A percentile compares a stretch with the other conserved stretches of the same genome.
Evolutionary conservation across 73 alveolate species (phyloP).

Genomic region (Paramecium sonneborni): DNA sequence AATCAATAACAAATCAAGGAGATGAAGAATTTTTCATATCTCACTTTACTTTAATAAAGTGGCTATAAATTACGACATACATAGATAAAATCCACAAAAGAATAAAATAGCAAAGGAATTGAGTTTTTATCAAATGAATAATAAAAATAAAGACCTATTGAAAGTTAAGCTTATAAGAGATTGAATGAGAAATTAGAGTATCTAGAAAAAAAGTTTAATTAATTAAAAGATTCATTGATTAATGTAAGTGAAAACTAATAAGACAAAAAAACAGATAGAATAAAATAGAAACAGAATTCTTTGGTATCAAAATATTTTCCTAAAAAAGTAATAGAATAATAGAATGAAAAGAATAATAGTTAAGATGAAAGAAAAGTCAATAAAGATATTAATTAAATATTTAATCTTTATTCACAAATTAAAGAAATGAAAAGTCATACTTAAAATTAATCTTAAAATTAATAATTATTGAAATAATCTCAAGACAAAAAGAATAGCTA

Average conservation of each 20-base stretch:
- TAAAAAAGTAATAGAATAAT: neutral
- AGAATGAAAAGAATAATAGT: neutral
- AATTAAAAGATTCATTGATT: neutral
- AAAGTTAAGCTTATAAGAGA: neutral
- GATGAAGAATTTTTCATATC: neutral
- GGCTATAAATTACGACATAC: neutral
- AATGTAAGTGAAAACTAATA: neutral
- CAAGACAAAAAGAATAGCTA: neutral
- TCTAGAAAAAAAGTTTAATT: neutral
- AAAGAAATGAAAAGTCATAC: neutral
- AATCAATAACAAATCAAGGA: neutral
- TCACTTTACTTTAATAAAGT: neutral
- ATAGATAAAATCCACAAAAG: neutral
- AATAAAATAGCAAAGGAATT: neutral
- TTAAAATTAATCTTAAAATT: neutral
- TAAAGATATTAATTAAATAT: neutral
- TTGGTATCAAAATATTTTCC: neutral
- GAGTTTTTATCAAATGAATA: neutral
- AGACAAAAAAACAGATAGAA: constrained; percentile 7
- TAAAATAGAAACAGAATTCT: neutral
- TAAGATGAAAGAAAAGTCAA: neutral
- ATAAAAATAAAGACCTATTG: neutral
- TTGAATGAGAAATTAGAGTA: neutral
- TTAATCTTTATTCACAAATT: neutral
- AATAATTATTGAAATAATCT: neutral